Conservation (phyloP, 2,329 filamentous ascomycete genomes). For the Epichloe hybrida region DNA sequence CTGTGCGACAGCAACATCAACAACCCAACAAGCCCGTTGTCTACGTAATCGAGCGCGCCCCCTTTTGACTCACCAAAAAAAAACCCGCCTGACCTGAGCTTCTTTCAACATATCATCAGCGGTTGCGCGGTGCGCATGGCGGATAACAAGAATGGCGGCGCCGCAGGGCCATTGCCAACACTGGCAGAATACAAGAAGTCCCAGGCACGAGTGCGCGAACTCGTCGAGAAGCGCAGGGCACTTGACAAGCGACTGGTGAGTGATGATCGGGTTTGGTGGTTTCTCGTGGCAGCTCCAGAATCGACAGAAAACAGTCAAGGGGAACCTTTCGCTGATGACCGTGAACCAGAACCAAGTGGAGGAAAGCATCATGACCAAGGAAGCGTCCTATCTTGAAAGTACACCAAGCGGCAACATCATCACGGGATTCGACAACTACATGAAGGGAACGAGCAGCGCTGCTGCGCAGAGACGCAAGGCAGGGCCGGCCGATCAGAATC, state of each 20-base stretch:
- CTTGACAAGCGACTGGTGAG: conserved; percentile 25
- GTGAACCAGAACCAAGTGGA: conserved; percentile 36
- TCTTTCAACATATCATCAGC: not conserved
- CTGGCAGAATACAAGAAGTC: conserved; percentile 37
- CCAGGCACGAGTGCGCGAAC: conserved; percentile 32
- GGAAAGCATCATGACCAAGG: conserved; percentile 70
- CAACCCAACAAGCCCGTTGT: not conserved
- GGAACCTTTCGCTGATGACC: conserved; percentile 18
- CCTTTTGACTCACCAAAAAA: too few species aligned
- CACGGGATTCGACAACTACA: conserved; percentile 94
- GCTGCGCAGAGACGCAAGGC: conserved; percentile 51
- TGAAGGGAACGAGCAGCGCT: conserved; percentile 66
- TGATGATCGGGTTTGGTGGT: not conserved
- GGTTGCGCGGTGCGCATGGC: conserved; percentile 16
- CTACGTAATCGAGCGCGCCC: not conserved
- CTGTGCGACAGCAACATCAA: not conserved
- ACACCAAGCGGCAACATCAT: conserved; percentile 89
- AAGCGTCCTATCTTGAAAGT: conserved; percentile 81
- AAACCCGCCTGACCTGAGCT: not conserved
- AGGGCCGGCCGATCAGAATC: conserved; percentile 53
- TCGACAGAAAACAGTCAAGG: not conserved
- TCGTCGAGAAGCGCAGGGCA: conserved; percentile 30
- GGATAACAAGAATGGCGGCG: conserved; percentile 17
- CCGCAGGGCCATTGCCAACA: conserved; percentile 18
- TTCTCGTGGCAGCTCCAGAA: not conserved